Conservation (phyloP, 768 basidiomycete genomes). For the Agaricus blazei region DNA sequence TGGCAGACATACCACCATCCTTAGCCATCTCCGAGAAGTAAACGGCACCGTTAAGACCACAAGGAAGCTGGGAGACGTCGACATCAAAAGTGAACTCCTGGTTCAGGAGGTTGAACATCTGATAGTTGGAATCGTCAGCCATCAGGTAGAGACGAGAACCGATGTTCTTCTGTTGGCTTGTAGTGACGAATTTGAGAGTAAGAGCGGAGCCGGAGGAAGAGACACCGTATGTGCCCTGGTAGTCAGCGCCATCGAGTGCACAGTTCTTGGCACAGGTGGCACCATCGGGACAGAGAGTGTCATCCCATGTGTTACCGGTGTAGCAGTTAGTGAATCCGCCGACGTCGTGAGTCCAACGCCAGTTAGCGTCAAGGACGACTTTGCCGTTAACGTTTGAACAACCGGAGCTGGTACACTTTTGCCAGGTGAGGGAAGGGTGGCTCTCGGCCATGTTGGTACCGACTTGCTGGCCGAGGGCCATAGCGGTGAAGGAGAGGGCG, state of each 20-base stretch:
- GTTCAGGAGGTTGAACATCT: conserved; percentile 11
- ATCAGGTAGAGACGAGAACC: conserved; percentile 12
- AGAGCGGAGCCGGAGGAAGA: conserved; percentile 9
- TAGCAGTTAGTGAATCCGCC: conserved; percentile 10
- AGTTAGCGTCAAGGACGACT: conserved; percentile 9
- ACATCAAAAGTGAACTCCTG: conserved; percentile 14
- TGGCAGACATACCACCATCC: conserved; percentile 8
- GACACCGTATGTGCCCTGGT: conserved; percentile 10
- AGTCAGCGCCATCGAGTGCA: conserved; percentile 11
- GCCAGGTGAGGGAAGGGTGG: conserved; percentile 11
- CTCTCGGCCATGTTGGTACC: conserved; percentile 10
- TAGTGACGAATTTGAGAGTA: conserved; percentile 12
- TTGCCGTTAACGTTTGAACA: conserved; percentile 7
- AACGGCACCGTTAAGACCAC: conserved; percentile 11
- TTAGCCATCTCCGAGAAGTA: conserved; percentile 13
- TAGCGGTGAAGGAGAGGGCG: conserved; percentile 5
- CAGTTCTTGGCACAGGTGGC: conserved; percentile 5
- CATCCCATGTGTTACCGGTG: conserved; percentile 11
- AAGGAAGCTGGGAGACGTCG: conserved; percentile 12
- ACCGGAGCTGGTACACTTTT: conserved; percentile 5
- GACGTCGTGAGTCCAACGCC: conserved; percentile 10
- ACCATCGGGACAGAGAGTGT: conserved; percentile 2
- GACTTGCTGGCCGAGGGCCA: conserved; percentile 9
- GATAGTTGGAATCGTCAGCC: conserved; percentile 8
- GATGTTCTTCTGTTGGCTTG: conserved; percentile 6